Evolutionary conservation across 2,329 filamentous ascomycete genomes (phyloP).

Genomic region (Nemania sp.): DNA sequence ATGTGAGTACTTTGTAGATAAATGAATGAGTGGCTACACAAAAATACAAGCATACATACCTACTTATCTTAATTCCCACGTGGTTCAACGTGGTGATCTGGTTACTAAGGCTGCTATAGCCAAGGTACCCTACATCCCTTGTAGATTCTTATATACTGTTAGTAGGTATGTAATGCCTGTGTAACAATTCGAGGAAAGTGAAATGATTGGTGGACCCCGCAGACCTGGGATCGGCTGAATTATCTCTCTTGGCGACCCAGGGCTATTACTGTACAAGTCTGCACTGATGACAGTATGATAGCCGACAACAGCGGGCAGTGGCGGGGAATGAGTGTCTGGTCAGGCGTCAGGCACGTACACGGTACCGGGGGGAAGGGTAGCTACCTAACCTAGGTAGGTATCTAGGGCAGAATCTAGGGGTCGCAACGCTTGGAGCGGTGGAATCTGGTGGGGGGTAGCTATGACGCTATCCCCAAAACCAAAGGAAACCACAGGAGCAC

Average conservation of each 20-base stretch:
- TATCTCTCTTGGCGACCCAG: not conserved
- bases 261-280: constrained; percentile 18
- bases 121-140: too few relatives aligned
- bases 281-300: not conserved
- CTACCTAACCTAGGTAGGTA: not conserved
- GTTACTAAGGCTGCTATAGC: not conserved
- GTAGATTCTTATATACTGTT: too few relatives aligned
- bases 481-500: not conserved
- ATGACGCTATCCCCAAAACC: constrained; percentile 25
- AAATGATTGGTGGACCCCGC: constrained; percentile 37
- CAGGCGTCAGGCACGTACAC: too few relatives aligned
- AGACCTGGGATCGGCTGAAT: constrained; percentile 1
- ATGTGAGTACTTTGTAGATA: too few relatives aligned
- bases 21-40: not conserved
- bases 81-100: constrained; percentile 22
- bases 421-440: not conserved
- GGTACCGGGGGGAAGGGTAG: not conserved
- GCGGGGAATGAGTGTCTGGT: constrained; percentile 15
- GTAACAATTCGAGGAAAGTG: not conserved
- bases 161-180: too few relatives aligned
- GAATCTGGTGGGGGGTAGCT: constrained; percentile 1
- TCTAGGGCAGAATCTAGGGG: not conserved
- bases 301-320: constrained; percentile 3
- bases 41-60: not conserved
- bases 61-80: constrained; percentile 17